Percentiles rank a stretch among this genome's conserved stretches.
phyloP scores from a whole-genome alignment of 1,284 basidiomycete species.

The Ustilago shanxiensis region DNA sequence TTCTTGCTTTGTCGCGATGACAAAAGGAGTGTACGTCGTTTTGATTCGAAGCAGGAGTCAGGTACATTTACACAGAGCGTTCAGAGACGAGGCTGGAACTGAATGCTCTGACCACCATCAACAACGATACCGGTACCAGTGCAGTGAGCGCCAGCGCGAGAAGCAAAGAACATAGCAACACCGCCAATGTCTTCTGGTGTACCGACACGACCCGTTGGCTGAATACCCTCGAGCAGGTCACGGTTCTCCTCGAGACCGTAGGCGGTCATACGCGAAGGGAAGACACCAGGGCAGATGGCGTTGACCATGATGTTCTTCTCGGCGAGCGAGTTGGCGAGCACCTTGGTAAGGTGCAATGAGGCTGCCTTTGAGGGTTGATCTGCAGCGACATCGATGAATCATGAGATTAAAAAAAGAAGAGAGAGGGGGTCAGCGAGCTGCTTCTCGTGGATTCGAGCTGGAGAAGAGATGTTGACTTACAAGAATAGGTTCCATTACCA shows the following conservation, averaged over 20 bases:
- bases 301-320: slow-evolving; percentile 76
- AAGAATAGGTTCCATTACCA: slow-evolving; percentile 83
- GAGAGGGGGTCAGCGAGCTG: slow-evolving; percentile 3
- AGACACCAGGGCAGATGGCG: slow-evolving; percentile 82
- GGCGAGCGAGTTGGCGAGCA: slow-evolving; percentile 79
- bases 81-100: slow-evolving; percentile 58
- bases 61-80: neutral
- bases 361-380: slow-evolving; percentile 77
- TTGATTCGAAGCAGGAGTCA: neutral
- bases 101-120: slow-evolving; percentile 76
- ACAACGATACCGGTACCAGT: slow-evolving; percentile 78
- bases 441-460: neutral
- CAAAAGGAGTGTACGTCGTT: neutral
- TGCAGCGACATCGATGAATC: neutral
- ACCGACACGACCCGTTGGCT: slow-evolving; percentile 75
- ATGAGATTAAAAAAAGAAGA: neutral
- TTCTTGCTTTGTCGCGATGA: neutral
- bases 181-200: slow-evolving; percentile 81
- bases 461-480: slow-evolving; percentile 72
- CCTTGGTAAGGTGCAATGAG: slow-evolving; percentile 83
- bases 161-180: slow-evolving; percentile 79
- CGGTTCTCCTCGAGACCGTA: slow-evolving; percentile 76
- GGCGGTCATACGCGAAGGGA: slow-evolving; percentile 88
- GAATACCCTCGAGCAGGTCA: slow-evolving; percentile 61
- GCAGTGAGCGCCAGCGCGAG: slow-evolving; percentile 79